Evolutionary conservation across 805 yeast species (phyloP).

Genomic region (Candida nemodendra): DNA sequence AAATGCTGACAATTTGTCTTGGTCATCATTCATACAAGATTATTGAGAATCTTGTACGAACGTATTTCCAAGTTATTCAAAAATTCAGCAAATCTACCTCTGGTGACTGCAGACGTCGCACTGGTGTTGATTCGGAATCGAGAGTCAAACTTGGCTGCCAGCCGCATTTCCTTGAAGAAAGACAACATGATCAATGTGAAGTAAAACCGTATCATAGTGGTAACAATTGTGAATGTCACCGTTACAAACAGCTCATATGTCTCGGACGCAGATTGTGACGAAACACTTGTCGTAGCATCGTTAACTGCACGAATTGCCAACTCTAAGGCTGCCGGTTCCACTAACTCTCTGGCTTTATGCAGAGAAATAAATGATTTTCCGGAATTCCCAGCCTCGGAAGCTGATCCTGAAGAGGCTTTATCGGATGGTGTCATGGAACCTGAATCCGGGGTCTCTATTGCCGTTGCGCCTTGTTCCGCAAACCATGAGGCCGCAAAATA

Average conservation of each 20-base stretch:
- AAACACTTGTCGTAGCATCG: constrained; percentile 22
- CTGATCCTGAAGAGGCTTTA: not conserved
- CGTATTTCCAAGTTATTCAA: constrained; percentile 14
- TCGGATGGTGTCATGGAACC: not conserved
- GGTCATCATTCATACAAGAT: too few species aligned
- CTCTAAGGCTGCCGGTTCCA: constrained; percentile 11
- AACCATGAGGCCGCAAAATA: constrained; percentile 82
- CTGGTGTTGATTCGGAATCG: constrained; percentile 23
- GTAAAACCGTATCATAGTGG: constrained; percentile 53
- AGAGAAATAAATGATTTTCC: not conserved
- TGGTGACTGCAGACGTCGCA: constrained; percentile 7
- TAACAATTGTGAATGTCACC: constrained; percentile 45
- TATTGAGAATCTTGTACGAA: constrained; percentile 21
- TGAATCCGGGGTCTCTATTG: not conserved
- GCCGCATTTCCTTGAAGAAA: constrained; percentile 56
- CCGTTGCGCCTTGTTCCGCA: constrained; percentile 26
- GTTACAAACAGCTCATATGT: constrained; percentile 58
- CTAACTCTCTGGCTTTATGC: constrained; percentile 1
- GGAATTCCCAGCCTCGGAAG: not conserved
- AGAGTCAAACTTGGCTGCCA: constrained; percentile 39
- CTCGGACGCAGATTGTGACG: constrained; percentile 64
- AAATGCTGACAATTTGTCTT: too few species aligned
- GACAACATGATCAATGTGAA: constrained; percentile 58
- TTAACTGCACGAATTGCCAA: constrained; percentile 8
- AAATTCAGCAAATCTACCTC: constrained; percentile 5